phyloP scores from a whole-genome alignment of 2,329 filamentous ascomycete species.

The Akanthomyces dipterigenus region DNA sequence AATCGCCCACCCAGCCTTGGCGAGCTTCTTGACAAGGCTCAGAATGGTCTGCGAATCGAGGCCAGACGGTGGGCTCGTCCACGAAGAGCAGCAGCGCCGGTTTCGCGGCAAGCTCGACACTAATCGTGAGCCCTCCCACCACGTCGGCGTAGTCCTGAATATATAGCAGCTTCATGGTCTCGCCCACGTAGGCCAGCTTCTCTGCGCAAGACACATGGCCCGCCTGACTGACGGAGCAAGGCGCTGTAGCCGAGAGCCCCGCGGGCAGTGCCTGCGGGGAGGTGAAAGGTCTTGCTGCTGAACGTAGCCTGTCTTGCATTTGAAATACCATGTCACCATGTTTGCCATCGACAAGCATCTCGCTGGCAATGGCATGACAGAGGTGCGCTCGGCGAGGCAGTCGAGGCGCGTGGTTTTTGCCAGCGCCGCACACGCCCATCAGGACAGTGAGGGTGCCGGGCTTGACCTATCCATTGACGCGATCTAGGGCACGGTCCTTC shows the following conservation, averaged over 20 bases:
- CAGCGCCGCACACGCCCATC: conserved; percentile 90
- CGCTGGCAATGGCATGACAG: conserved; percentile 80
- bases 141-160: conserved; percentile 88
- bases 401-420: conserved; percentile 85
- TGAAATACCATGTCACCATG: conserved; percentile 75
- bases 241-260: conserved; percentile 86
- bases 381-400: conserved; percentile 75
- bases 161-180: conserved; percentile 83
- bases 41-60: conserved; percentile 89
- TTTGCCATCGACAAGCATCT: conserved; percentile 62
- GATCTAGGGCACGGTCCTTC: conserved; percentile 71
- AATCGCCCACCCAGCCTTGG: conserved; percentile 83
- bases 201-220: conserved; percentile 63
- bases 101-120: conserved; percentile 92
- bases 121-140: conserved; percentile 94
- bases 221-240: conserved; percentile 70
- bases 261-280: conserved; percentile 76
- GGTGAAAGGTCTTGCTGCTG: conserved; percentile 85
- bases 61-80: conserved; percentile 90
- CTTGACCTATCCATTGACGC: conserved; percentile 80
- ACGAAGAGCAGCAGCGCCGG: conserved; percentile 85
- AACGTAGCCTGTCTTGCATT: conserved; percentile 86
- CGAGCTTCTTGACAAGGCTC: conserved; percentile 80
- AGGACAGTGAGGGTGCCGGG: conserved; percentile 74
- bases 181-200: conserved; percentile 81